These are phyloP conservation scores for Arthrinium phaeospermum DNA, from an alignment of 2,329 filamentous ascomycete species.

Conservation along the genomic window DNA sequence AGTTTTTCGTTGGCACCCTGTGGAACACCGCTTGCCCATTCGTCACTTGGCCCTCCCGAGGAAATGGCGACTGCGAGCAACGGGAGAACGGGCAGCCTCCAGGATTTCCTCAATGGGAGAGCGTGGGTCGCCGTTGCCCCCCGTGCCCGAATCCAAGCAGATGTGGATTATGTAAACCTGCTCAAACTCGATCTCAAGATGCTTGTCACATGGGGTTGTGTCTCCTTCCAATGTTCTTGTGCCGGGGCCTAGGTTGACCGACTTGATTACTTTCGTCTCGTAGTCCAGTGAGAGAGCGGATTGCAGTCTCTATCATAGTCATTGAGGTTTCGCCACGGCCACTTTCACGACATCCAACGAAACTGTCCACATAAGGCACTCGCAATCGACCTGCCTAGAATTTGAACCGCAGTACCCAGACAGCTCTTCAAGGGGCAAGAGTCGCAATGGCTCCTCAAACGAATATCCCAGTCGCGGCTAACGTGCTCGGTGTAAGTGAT, in stretches of 20 bases:
- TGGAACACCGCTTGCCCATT: background rate
- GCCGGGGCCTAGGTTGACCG: background rate
- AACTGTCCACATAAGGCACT: background rate
- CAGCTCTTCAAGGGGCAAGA: background rate
- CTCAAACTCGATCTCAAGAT: background rate
- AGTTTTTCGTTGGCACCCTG: background rate
- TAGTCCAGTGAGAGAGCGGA: background rate
- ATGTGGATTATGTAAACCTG: background rate
- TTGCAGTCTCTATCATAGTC: background rate
- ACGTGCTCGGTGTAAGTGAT: slow-evolving; percentile 46
- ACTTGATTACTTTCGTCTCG: background rate
- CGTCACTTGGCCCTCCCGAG: background rate
- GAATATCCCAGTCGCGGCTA: slow-evolving; percentile 41
- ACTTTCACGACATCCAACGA: background rate
- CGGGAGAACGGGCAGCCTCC: background rate
- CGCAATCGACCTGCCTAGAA: background rate
- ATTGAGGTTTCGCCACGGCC: background rate
- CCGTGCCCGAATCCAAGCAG: background rate
- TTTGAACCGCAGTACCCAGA: background rate
- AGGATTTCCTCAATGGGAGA: background rate
- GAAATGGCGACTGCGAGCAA: background rate
- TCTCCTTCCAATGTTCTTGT: background rate
- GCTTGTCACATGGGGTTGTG: background rate
- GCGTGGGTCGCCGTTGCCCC: background rate
- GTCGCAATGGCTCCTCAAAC: slow-evolving; percentile 35